Conservation (phyloP, 352 stramenopile genomes). For the Globisporangium carolinianum region DNA sequence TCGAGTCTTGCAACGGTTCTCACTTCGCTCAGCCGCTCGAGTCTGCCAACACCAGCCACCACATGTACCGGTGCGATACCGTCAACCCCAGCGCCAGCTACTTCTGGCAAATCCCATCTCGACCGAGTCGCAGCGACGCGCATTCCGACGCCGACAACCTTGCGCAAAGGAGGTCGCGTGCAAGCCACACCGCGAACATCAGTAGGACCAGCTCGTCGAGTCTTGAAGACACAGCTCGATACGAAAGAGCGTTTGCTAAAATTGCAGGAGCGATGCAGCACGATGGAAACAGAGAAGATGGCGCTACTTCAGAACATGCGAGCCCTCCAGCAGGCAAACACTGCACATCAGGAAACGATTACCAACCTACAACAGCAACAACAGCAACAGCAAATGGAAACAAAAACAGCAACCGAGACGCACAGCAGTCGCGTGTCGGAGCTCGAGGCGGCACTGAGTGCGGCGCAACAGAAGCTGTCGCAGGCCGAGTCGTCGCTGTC, state of each 20-base stretch:
- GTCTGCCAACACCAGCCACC: background rate
- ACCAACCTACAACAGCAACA: background rate
- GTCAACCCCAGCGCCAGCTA: conserved; percentile 2
- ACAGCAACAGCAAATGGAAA: background rate
- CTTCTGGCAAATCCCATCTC: background rate
- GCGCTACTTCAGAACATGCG: background rate
- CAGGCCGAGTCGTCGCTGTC: conserved; percentile 12
- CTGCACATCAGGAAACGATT: too few relatives aligned
- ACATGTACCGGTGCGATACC: background rate
- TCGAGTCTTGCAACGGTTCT: conserved; percentile 11
- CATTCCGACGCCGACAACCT: background rate
- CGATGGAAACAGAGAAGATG: conserved; percentile 3
- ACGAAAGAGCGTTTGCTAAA: conserved; percentile 4
- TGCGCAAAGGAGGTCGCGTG: background rate
- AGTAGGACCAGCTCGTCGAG: background rate
- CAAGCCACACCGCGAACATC: background rate
- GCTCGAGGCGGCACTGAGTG: conserved; percentile 11
- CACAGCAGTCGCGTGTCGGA: conserved; percentile 4
- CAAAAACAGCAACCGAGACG: background rate
- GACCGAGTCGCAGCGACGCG: background rate
- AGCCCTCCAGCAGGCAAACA: background rate
- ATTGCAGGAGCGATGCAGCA: conserved; percentile 4
- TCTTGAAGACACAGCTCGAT: background rate
- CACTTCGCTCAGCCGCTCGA: conserved; percentile 2
- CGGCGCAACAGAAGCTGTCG: conserved; percentile 9